Conservation (phyloP, 306 rosid genomes). For the Oxytropis ochrocephala region DNA sequence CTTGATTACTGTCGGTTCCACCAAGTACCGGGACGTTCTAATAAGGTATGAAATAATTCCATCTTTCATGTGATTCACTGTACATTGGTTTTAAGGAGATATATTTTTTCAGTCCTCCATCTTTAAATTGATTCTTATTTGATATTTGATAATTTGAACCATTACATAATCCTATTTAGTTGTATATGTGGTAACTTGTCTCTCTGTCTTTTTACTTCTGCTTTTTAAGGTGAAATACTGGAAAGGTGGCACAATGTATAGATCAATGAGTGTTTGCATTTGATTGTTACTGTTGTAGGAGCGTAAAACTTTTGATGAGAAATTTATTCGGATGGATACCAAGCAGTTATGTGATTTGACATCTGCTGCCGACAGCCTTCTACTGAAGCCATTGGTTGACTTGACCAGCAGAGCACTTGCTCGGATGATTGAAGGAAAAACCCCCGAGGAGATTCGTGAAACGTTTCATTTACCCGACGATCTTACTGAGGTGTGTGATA, state of each 20-base stretch:
- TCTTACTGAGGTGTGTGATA: slow-evolving; percentile 70
- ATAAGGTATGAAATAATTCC: slow-evolving; percentile 49
- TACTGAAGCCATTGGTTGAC: slow-evolving; percentile 84
- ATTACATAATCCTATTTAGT: neutral
- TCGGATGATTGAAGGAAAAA: slow-evolving; percentile 86
- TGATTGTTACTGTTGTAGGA: slow-evolving; percentile 44
- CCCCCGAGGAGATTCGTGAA: slow-evolving; percentile 88
- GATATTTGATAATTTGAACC: neutral
- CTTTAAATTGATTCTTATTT: neutral
- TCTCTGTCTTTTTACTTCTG: neutral
- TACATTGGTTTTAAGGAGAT: too few species aligned
- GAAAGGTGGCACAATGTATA: slow-evolving; percentile 13
- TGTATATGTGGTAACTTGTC: slow-evolving; percentile 3
- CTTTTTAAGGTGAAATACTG: slow-evolving; percentile 9
- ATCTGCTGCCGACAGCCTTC: slow-evolving; percentile 89
- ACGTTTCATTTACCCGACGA: slow-evolving; percentile 92
- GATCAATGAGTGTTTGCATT: slow-evolving; percentile 23
- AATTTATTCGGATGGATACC: slow-evolving; percentile 66
- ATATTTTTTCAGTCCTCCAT: too few species aligned
- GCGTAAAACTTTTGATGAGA: slow-evolving; percentile 65
- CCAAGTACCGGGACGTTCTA: slow-evolving; percentile 79
- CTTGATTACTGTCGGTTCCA: slow-evolving; percentile 85
- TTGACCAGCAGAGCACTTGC: slow-evolving; percentile 90
- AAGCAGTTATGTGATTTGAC: slow-evolving; percentile 83
- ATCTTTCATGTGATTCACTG: neutral